A percentile compares a stretch with the other conserved stretches of the same genome.
Conservation (phyloP, 2,329 filamentous ascomycete species). For the Penicillium sp. region DNA sequence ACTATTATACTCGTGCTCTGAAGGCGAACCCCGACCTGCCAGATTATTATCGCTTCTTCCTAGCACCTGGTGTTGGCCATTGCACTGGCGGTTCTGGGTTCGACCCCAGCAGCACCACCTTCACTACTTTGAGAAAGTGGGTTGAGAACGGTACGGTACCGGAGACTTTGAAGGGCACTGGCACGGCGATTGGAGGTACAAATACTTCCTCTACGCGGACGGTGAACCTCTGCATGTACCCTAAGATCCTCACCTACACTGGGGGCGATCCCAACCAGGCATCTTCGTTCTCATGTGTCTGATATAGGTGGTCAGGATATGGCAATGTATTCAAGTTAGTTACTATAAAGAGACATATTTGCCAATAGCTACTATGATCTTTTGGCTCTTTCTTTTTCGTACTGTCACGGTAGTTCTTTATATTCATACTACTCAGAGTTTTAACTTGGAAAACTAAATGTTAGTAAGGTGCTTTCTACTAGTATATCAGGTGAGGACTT, state of each 20-base stretch:
- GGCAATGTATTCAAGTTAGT: too few relatives aligned
- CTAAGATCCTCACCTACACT: neutral
- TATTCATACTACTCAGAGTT: too few relatives aligned
- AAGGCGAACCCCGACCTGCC: slow-evolving; percentile 26
- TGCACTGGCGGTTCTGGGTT: slow-evolving; percentile 38
- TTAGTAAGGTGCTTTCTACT: too few relatives aligned
- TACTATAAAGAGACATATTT: too few relatives aligned
- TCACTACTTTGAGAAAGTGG: neutral
- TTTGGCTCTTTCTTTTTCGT: too few relatives aligned
- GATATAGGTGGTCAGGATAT: too few relatives aligned
- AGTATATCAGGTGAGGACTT: too few relatives aligned
- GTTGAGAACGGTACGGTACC: slow-evolving; percentile 2
- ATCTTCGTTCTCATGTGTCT: neutral
- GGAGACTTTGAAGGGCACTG: neutral
- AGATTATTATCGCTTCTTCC: slow-evolving; percentile 45
- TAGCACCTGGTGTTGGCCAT: slow-evolving; percentile 45
- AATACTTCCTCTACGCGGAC: neutral
- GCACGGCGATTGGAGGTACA: neutral
- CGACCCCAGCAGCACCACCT: neutral
- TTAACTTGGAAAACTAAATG: too few relatives aligned
- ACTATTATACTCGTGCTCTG: slow-evolving; percentile 44
- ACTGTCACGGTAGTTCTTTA: too few relatives aligned
- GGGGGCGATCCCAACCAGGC: neutral
- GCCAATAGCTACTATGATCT: too few relatives aligned
- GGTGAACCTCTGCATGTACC: neutral